Evolutionary conservation across 352 stramenopile species (phyloP), one percentile per base, ranked within the genome.

Genomic region (Phytophthora parvispora): DNA sequence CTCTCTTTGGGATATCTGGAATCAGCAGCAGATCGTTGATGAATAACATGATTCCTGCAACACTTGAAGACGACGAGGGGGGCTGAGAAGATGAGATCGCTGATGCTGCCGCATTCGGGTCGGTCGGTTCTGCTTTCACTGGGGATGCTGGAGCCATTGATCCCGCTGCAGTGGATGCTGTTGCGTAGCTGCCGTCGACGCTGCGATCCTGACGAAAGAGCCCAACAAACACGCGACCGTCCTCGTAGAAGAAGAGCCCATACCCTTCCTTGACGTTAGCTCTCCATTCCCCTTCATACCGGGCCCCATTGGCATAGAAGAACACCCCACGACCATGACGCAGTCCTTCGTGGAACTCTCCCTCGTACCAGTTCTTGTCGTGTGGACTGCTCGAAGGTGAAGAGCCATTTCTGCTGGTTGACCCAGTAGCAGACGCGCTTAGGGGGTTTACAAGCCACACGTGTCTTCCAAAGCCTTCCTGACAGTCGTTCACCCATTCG

Each of bases 311-410:
- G 9, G 88, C 83, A 53, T 98, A 98, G 69, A 89, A 92, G 53
- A 98, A 97, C 0, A 80, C 77, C 0, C 92, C 92, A 25, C 73
- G 51, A 6, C 89, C 90, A 56, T 94, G 72, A 24, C 89, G 87
- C 6, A 91, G 57, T 0, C 91, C 92, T 49, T 80, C 31, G 7
- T 56, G 55, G 56, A 93, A 97, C 45, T 91, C 74, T n/a, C 92
- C 92, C 67, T 93, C 72, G 78, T 97, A 98, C 67, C 89, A 96
- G 65, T 96, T 96, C 51, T 89, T 87, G 58, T 90, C 72, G 32
- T 76, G 67, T 18, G 83, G 60, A 13, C 42, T 58, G 40, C 24
- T 60, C 16, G 58, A 34, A 27, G 28, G 8, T 47, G 52, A 32
- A 9, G 20, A 20, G 59, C 55, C 43, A 48, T 29, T 71, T 53